Base-by-base conservation (phyloP, 257 asterid genomes). In the Jacaranda mimosifolia region DNA sequence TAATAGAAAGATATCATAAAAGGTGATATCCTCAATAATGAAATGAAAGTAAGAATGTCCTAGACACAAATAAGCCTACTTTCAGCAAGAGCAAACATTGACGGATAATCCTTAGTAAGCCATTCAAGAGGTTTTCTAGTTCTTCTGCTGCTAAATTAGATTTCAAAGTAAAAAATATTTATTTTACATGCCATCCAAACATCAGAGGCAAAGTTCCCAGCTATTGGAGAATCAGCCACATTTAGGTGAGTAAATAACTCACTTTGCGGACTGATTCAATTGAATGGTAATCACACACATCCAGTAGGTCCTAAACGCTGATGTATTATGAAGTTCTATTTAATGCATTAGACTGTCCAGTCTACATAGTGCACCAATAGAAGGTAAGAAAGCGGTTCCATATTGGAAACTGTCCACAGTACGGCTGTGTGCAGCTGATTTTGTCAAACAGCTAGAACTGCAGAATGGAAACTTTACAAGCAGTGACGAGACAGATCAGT, bases 201-300 rank as follows among this genome's bases (percentile, higher is more conserved):
- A 21, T 45, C 63, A 63, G 32, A 10, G 18, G 70, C 36, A 58
- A 49, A 45, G 18, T 53, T 72, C 49, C 63, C 63, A 4, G 19
- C 18, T 66, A 17, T 14, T 32, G 57, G 75, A 55, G 67, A 69
- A 58, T 63, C 40, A 46, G 26, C 48, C 62, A 46, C 45, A 56
- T 43, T 38, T 70, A 58, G 59, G 70, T 8, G 53, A 46, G 35
- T 48, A 38, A 63, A 43, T 55, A 69, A 73, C 78, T 73, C 17
- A 35, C 57, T 73, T 43, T 7, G 15, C 6, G 60, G 63, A 40
- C 43, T 65, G 9, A 7, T 66, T 80, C 55, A n/a, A 51, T 26
- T n/a, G 68, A 63, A 72, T 9, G 13, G n/a, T 42, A 55, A 64
- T 13, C 26, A 4, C 63, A 58, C 38, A 60, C 32, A 14, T 63